Evolutionary conservation across 345 rosid genomes (phyloP).

Genomic region (Lepidium didymum): DNA sequence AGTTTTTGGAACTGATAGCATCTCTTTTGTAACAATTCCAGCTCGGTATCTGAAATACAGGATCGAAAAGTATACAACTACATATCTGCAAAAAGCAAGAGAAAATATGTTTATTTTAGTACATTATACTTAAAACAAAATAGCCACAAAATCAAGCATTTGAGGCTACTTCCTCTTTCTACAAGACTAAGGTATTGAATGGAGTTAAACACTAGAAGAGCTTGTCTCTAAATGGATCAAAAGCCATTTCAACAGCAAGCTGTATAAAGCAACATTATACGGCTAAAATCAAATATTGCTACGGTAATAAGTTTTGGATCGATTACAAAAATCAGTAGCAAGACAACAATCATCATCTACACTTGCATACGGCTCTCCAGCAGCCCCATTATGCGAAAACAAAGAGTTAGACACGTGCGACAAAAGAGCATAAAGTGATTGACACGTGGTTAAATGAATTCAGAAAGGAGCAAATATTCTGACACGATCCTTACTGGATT

Average conservation of each 20-base stretch:
- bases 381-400: background rate
- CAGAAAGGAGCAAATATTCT: background rate
- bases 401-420: background rate
- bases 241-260: background rate
- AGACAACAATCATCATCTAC: background rate
- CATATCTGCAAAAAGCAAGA: conserved; percentile 43
- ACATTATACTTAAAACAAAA: background rate
- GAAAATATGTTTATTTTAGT: background rate
- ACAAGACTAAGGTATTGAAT: background rate
- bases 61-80: conserved; percentile 67
- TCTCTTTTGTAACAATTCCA: conserved; percentile 86
- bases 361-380: background rate
- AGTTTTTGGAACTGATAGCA: conserved; percentile 81
- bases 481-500: background rate
- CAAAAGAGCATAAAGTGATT: background rate
- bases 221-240: background rate
- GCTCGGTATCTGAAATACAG: conserved; percentile 67
- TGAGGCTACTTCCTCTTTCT: background rate
- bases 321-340: background rate
- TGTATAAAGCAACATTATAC: background rate
- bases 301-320: background rate
- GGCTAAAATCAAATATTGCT: background rate
- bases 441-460: conserved; percentile 3
- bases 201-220: background rate
- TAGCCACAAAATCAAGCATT: background rate